These are phyloP conservation scores for Vicia sativa DNA, from an alignment of 306 rosid species.

Conservation along the genomic window DNA sequence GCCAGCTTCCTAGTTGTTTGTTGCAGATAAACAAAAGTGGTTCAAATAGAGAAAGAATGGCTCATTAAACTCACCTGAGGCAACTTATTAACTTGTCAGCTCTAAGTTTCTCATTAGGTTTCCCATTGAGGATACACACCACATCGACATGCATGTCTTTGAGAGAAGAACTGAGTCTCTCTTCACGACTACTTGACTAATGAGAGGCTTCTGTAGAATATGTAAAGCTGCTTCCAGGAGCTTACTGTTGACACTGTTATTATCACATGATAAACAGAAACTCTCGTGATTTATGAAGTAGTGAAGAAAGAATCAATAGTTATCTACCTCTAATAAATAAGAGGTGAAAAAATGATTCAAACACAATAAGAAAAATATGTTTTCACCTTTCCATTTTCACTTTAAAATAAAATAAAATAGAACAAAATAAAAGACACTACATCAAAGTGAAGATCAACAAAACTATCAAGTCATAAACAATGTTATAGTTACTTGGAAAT, in stretches of 20 bases:
- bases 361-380: not conserved
- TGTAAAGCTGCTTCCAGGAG: no score
- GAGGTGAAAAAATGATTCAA: conserved; percentile 26
- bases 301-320: conserved; percentile 8
- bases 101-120: conserved; percentile 71
- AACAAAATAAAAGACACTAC: conserved; percentile 8
- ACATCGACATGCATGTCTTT: no score
- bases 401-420: not conserved
- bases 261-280: not conserved
- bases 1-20: conserved; percentile 92
- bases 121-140: no score
- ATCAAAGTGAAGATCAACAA: conserved; percentile 11
- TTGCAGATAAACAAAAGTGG: conserved; percentile 16
- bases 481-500: not conserved
- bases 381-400: not conserved
- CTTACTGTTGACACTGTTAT: no score
- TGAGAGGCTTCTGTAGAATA: no score
- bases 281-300: conserved; percentile 12
- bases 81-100: conserved; percentile 63
- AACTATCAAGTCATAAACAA: not conserved
- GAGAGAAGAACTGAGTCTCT: no score
- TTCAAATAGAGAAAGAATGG: conserved; percentile 14
- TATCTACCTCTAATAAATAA: not conserved
- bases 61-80: no score
- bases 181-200: no score